Conservation (phyloP, 805 yeast species). For the Cyberlindnera galapagoensis region DNA sequence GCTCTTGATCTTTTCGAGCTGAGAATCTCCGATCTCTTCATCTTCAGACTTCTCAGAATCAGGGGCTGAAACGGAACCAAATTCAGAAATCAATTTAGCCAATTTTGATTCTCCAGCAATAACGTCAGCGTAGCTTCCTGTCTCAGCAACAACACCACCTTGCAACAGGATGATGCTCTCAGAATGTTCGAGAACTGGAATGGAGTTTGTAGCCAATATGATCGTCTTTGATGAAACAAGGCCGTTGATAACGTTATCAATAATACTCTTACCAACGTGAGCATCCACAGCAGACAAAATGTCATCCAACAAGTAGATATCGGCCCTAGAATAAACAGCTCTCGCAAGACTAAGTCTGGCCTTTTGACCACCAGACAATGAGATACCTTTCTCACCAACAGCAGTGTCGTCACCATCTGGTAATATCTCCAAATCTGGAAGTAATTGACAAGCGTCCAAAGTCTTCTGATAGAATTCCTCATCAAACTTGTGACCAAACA, state of each 20-base stretch:
- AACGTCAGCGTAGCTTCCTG: slow-evolving; percentile 51
- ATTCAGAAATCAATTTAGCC: slow-evolving; percentile 49
- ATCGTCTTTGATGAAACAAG: slow-evolving; percentile 66
- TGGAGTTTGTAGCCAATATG: slow-evolving; percentile 80
- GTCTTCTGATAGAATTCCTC: slow-evolving; percentile 75
- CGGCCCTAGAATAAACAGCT: slow-evolving; percentile 58
- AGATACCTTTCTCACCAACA: slow-evolving; percentile 60
- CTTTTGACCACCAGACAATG: slow-evolving; percentile 58
- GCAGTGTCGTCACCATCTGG: slow-evolving; percentile 88
- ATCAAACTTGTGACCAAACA: slow-evolving; percentile 84
- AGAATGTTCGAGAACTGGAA: slow-evolving; percentile 73
- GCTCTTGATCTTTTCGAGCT: slow-evolving; percentile 2
- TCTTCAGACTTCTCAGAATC: slow-evolving; percentile 1
- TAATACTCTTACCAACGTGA: slow-evolving; percentile 74
- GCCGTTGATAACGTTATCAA: slow-evolving; percentile 73
- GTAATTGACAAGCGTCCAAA: slow-evolving; percentile 80
- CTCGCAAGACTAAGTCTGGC: slow-evolving; percentile 62
- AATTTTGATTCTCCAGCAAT: slow-evolving; percentile 41
- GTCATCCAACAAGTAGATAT: slow-evolving; percentile 57
- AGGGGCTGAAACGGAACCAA: slow-evolving; percentile 65
- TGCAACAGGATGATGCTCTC: slow-evolving; percentile 60
- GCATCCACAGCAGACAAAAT: slow-evolving; percentile 68
- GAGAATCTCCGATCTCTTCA: slow-evolving; percentile 8
- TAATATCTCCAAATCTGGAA: slow-evolving; percentile 67
- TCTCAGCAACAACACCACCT: slow-evolving; percentile 61